These are phyloP conservation scores for Venturia asperata DNA, from an alignment of 2,329 filamentous ascomycete genomes.

Conservation along the genomic window DNA sequence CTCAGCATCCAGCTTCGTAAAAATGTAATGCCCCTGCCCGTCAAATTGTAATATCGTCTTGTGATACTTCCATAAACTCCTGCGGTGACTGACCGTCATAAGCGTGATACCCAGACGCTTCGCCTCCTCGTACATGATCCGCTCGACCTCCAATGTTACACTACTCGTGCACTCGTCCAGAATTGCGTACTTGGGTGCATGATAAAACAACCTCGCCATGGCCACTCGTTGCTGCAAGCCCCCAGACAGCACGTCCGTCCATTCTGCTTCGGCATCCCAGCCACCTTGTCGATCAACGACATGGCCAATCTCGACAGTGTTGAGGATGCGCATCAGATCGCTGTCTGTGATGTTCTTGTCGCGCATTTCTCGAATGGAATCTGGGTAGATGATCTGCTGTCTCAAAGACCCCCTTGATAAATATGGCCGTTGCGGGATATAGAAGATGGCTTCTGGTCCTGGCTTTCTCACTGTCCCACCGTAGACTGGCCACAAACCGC, in stretches of 20 bases:
- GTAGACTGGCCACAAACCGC: constrained; percentile 95
- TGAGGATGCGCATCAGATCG: constrained; percentile 70
- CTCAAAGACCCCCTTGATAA: constrained; percentile 85
- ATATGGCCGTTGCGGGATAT: constrained; percentile 94
- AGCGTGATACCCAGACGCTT: constrained; percentile 87
- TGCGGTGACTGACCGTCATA: constrained; percentile 90
- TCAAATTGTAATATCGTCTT: constrained; percentile 93
- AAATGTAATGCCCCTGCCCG: constrained; percentile 84
- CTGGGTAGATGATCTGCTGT: constrained; percentile 95
- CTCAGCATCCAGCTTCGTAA: constrained; percentile 84
- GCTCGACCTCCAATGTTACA: constrained; percentile 91
- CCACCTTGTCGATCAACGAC: constrained; percentile 72
- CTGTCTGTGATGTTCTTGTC: constrained; percentile 74
- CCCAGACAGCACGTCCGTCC: constrained; percentile 87
- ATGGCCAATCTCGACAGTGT: constrained; percentile 72
- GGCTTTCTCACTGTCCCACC: constrained; percentile 90
- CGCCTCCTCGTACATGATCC: constrained; percentile 94
- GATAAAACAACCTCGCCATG: constrained; percentile 94
- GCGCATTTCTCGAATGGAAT: constrained; percentile 80
- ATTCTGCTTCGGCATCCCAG: constrained; percentile 93
- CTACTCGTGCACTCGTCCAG: constrained; percentile 93
- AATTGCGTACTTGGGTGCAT: constrained; percentile 86
- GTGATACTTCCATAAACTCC: constrained; percentile 95
- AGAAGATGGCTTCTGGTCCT: constrained; percentile 88
- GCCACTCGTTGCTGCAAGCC: constrained; percentile 93